These are phyloP conservation scores for Osmanthus fragrans DNA, from an alignment of 257 asterid genomes.

Conservation along the genomic window DNA sequence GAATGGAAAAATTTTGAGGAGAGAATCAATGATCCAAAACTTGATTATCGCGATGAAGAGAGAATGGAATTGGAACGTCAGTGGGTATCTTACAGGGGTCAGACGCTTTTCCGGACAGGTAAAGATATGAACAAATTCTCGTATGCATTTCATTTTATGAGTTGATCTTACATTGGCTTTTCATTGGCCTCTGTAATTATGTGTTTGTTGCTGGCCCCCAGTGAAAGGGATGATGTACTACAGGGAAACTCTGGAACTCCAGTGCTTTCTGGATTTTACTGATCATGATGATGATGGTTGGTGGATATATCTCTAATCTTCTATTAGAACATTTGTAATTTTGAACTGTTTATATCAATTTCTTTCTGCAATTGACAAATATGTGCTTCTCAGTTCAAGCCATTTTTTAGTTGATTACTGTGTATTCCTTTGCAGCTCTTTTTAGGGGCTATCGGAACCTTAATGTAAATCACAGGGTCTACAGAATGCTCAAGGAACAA, in stretches of 20 bases:
- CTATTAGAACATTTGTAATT: background rate
- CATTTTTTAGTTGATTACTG: constrained; percentile 13
- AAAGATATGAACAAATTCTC: constrained; percentile 9
- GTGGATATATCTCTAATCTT: constrained; percentile 32
- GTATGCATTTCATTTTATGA: constrained; percentile 13
- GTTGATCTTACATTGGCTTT: background rate
- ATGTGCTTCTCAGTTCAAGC: background rate
- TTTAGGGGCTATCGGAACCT: constrained; percentile 80
- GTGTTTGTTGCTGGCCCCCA: constrained; percentile 34
- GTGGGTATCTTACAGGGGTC: constrained; percentile 98
- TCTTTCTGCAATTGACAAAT: constrained; percentile 15
- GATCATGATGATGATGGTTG: constrained; percentile 76
- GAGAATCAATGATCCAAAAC: constrained; percentile 62
- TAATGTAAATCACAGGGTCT: constrained; percentile 49
- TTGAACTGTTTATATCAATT: background rate
- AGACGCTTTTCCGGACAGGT: constrained; percentile 99
- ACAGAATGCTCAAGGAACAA: constrained; percentile 58
- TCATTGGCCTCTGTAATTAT: background rate
- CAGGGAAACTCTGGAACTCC: constrained; percentile 89
- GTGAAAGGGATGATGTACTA: constrained; percentile 99
- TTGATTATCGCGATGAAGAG: constrained; percentile 42
- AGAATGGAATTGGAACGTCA: constrained; percentile 64
- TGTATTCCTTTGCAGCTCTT: constrained; percentile 54
- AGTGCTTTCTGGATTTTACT: constrained; percentile 89
- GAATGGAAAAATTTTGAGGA: constrained; percentile 89